Base-by-base conservation (phyloP, 441 rosid species). In the Manihot esculenta region DNA sequence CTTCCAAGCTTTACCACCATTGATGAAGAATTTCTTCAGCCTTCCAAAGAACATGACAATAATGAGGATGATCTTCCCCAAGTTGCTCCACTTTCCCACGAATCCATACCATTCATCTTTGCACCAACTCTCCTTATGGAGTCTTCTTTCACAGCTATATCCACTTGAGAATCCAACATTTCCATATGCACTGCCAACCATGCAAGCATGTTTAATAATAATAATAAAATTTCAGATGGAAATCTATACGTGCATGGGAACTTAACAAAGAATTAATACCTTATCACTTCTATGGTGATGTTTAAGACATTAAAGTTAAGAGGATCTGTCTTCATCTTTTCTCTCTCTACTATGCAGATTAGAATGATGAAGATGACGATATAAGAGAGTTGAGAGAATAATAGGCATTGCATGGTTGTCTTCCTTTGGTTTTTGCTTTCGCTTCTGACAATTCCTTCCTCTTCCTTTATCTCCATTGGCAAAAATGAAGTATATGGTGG, bases 121-220 rank as follows among this genome's bases (percentile, higher is more conserved):
- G 60, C 87, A 83, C 0, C 18, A 45, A 10, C 14, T 58, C 1
- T 49, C 68, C 0, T 49, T 26, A 1, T 71, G 54, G 6, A 87
- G 18, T 53, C 66, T 79, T 42, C 77, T 62, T 50, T 71, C 61
- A 62, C 87, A 83, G 33, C 86, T 75, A 14, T 83, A 80, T 0
- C 89, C 86, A 13, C 62, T 78, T 11, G 86, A 55, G 47, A 72
- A 76, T 24, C 88, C 88, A 0, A 78, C 88, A 49, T 84, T 86
- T 30, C 86, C 85, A 60, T 79, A 80, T 1, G 84, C 88, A 47
- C 85, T 81, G 11, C 27, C 56, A 58, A 3, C 38, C 38, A 33
- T 33, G 38, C 38, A 33, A 3, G 38, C 38, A 38, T 7, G 42
- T 38, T 38, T 38, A 38, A 38, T 38, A 8, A 38, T 38, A 38